Base-by-base conservation (phyloP, 768 basidiomycete genomes). In the Cystofilobasidium macerans region DNA sequence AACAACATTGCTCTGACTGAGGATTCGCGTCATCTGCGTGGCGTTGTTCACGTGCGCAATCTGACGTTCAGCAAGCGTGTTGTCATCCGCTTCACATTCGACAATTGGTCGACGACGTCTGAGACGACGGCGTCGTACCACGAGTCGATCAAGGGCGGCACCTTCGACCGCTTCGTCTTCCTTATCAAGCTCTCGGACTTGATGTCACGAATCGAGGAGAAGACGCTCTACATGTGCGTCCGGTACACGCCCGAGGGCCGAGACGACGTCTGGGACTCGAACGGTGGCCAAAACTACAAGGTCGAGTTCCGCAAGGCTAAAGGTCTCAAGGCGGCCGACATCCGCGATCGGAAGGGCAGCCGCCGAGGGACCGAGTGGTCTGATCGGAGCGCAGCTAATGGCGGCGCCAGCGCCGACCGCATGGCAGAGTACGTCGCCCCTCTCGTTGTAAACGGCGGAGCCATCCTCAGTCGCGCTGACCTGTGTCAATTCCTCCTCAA, bases 41-140 rank as follows among this genome's bases (percentile, higher is more conserved):
- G 94, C 28, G 79, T 79, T 48, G 82, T 90, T 43, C 83, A 84
- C 56, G 88, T 94, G 65, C 82, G 84, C 71, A 98, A 98, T 74
- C 73, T 97, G 57, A 83, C 89, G 12, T 98, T 84, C 77, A 80
- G 87, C 72, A 98, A 97, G 78, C 83, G 84, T 79, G 81, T 98
- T 61, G 86, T 84, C 16, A 83, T 91, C 30, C 84, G 94, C 30
- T 98, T 97, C 76, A 97, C 94, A 1, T 82, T 92, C 71, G 94
- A 98, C 74, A 81, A 79, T 70, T 98, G 94, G 94, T 89, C 90
- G 76, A 99, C 94, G 57, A 94, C 90, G 67, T 88, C 86, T 76
- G 94, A 98, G 76, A 88, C 95, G 65, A 83, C 85, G 0, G 92
- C 85, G 32, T 83, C 82, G 58, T 86, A 88, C 74, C 76, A 82